Percentiles rank a stretch among this genome's conserved stretches.
These are phyloP conservation scores for Aaosphaeria pasadenensis DNA, from an alignment of 2,329 filamentous ascomycete genomes.

Conservation along the genomic window DNA sequence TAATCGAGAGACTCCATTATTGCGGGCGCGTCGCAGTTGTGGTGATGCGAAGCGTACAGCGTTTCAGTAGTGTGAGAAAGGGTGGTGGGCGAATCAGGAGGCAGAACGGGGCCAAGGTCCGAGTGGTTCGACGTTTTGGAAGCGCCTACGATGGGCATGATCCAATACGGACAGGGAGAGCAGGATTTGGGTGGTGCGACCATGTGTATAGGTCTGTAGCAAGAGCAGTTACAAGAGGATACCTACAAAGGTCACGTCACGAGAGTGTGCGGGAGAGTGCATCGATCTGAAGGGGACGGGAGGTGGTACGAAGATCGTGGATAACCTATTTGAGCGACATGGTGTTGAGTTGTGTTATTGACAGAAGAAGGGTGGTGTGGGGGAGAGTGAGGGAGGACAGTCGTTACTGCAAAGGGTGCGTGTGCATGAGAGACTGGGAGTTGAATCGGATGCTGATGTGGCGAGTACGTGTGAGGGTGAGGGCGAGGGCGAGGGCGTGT, in stretches of 20 bases:
- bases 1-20: conserved; percentile 11
- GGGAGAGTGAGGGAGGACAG: not conserved
- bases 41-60: conserved; percentile 23
- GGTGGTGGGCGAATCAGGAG: conserved; percentile 24
- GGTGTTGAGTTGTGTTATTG: conserved; percentile 3
- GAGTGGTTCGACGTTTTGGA: conserved; percentile 25
- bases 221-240: no score
- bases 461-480: not conserved
- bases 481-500: not conserved
- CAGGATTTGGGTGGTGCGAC: no score
- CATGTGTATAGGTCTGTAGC: no score
- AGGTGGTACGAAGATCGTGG: not conserved
- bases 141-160: not conserved
- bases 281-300: not conserved
- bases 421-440: not conserved
- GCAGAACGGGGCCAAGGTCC: conserved; percentile 2
- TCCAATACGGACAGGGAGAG: no score
- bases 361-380: not conserved
- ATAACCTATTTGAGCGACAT: not conserved
- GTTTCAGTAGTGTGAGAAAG: conserved; percentile 36
- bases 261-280: no score
- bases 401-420: not conserved
- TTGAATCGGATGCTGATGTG: not conserved
- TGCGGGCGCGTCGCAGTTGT: conserved; percentile 30
- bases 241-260: no score